Evolutionary conservation across 73 alveolate species (phyloP), one percentile per base, ranked within the genome.

Genomic region (Paramecium biaurelia): DNA sequence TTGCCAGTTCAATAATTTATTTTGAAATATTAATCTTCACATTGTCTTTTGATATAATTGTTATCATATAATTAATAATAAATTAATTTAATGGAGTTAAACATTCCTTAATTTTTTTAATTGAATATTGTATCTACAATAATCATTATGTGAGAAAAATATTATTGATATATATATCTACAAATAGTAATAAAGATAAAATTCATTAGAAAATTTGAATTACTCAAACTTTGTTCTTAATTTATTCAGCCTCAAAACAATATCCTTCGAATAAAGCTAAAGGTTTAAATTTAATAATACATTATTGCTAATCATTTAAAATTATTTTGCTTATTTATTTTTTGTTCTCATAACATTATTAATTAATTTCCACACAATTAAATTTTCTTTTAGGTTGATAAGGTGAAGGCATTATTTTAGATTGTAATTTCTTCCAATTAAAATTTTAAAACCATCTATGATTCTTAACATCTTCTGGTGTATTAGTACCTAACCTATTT

Each of bases 401-500:
- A 43, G 92, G 93, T 28, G 95, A 23, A 23, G 18, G 21, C 43
- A 90, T 23, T 0, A 21, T 57, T 86, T 85, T 90, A 23, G 34
- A 28, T 37, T 79, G 30, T 32, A 89, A 35, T 12, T 70, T 57
- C 20, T 84, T 58, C 96, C 96, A 93, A 18, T 76, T 37, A 57
- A 88, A 93, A 58, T 56, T 85, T 84, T 92, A 35, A 20, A 93
- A 76, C 96, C 96, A 93, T 12, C 87, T 90, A 43, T 93, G 92
- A 32, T 92, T 88, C 70, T 93, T 93, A 6, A 93, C 93, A 34
- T 93, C 96, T 26, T 92, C 92, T n/a, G 93, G 93, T 20, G 93
- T 92, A 58, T 93, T 32, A 28, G 42, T 59, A 28, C 96, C 96
- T 20, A 93, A 85, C 21, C 96, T 76, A 23, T 84, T 57, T 47